Evolutionary conservation across 2,329 filamentous ascomycete genomes (phyloP), one percentile per base, ranked within the genome.

Genomic region (Rhytidhysteron rufulum): DNA sequence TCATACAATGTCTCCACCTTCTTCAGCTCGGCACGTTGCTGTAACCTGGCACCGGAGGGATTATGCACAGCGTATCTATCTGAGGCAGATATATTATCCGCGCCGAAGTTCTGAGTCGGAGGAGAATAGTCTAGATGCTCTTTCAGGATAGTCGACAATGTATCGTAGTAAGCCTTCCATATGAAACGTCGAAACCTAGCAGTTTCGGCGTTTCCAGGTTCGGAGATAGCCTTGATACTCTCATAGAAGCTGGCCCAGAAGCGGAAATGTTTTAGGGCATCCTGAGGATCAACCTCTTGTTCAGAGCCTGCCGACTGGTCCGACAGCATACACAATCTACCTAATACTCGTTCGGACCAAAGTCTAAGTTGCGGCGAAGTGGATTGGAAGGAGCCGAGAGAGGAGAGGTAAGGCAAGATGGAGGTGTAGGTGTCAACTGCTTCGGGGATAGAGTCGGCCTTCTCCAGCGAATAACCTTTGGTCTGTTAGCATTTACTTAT

Each of bases 91-190:
- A 51, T 35, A 9, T 44, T 22, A 4, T 48, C 34, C 11, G 47
- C 33, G 13, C 43, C 39, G 18, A 51, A 35, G 9, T 44, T 44
- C 5, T 48, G 41, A 13, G 72, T 63, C 30, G 79, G 75, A 24
- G 68, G 68, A 9, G 63, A 57, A 37, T 81, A 86, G 0, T 81
- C 71, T 17, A 86, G 57, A 43, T 81, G 78, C 39, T 80, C 69
- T 52, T 84, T 82, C 5, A 96, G 65, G 25, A 95, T 79, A n/a
- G 73, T 74, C 2, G 89, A 94, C 15, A 96, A 69, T 1, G 85
- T 80, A 32, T 80, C 70, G 60, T 95, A 95, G 63, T 96, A 96
- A 47, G 87, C 80, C 53, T 79, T 82, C 90, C 90, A 96, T 32
- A 95, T 81, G 30, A 80, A 70, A 46, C 85, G 75, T 47, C 85